Conservation (phyloP, 257 asterid genomes). For the Cynanchum wilfordii region DNA sequence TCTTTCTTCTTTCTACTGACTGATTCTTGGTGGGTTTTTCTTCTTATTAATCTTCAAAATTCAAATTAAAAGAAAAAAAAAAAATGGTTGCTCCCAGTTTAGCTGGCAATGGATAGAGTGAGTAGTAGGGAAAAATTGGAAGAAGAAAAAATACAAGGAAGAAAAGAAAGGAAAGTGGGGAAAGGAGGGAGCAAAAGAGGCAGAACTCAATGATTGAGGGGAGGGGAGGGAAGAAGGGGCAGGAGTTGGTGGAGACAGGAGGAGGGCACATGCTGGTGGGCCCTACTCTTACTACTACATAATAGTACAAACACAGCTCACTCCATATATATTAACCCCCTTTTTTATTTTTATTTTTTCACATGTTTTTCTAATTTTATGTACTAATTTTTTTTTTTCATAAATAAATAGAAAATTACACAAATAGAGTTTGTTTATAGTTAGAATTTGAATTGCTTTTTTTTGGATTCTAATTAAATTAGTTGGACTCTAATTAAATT, state of each 20-base stretch:
- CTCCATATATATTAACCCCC: neutral
- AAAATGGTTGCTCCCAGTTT: neutral
- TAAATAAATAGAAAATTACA: too few species aligned
- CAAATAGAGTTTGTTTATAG: too few species aligned
- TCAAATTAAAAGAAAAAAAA: neutral
- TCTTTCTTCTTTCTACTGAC: neutral
- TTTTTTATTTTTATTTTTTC: neutral
- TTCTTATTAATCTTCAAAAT: too few species aligned
- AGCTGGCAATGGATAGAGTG: neutral
- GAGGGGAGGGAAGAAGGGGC: slow-evolving; percentile 41
- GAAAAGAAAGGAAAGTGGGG: neutral
- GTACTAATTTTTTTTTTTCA: too few species aligned
- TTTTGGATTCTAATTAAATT: neutral
- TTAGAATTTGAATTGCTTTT: too few species aligned
- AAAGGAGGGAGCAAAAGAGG: slow-evolving; percentile 16
- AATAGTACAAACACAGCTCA: slow-evolving; percentile 15
- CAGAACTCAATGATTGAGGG: slow-evolving; percentile 62
- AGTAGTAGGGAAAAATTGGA: too few species aligned
- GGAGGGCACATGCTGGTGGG: slow-evolving; percentile 97
- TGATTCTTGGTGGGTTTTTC: neutral
- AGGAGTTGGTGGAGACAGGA: slow-evolving; percentile 96
- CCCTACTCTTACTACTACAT: slow-evolving; percentile 29
- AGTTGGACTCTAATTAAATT: too few species aligned
- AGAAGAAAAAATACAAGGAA: neutral
- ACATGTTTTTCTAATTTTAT: neutral